These are phyloP conservation scores for Penicillium polonicum DNA, from an alignment of 2,329 filamentous ascomycete species.

Conservation along the genomic window DNA sequence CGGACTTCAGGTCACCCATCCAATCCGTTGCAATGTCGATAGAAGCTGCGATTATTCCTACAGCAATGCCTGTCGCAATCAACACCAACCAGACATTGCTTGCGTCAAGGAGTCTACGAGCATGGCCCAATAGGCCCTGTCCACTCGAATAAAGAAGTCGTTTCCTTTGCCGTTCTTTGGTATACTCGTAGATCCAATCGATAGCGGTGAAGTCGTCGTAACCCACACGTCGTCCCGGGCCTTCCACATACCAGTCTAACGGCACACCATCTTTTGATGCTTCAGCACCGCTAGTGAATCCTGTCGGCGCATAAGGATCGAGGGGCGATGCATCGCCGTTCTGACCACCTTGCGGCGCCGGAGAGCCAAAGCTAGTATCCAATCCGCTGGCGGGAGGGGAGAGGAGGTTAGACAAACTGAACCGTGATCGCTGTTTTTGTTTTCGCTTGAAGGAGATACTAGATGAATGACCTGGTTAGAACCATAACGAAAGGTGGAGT, in stretches of 20 bases:
- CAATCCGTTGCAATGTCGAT: slow-evolving; percentile 92
- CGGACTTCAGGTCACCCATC: slow-evolving; percentile 88
- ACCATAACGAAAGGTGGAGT: neutral
- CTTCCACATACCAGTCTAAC: slow-evolving; percentile 84
- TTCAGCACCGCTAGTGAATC: slow-evolving; percentile 27
- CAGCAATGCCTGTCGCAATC: slow-evolving; percentile 77
- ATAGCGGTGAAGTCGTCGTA: slow-evolving; percentile 97
- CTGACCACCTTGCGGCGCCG: slow-evolving; percentile 27
- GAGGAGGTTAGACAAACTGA: slow-evolving; percentile 43
- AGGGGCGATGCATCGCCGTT: slow-evolving; percentile 30
- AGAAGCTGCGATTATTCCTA: slow-evolving; percentile 78
- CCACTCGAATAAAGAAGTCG: slow-evolving; percentile 70
- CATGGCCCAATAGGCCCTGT: slow-evolving; percentile 69
- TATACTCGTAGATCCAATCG: slow-evolving; percentile 99
- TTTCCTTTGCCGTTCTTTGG: slow-evolving; percentile 86
- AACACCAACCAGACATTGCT: slow-evolving; percentile 92
- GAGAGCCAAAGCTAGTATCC: slow-evolving; percentile 25
- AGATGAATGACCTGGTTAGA: slow-evolving; percentile 5
- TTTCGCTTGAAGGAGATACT: slow-evolving; percentile 48
- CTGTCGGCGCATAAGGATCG: slow-evolving; percentile 22
- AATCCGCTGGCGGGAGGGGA: slow-evolving; percentile 30
- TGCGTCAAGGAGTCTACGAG: slow-evolving; percentile 72
- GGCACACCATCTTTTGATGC: slow-evolving; percentile 42
- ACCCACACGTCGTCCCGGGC: slow-evolving; percentile 81
- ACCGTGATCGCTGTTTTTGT: slow-evolving; percentile 40